Evolutionary conservation across 345 rosid species (phyloP).

Genomic region (Salix viminalis): DNA sequence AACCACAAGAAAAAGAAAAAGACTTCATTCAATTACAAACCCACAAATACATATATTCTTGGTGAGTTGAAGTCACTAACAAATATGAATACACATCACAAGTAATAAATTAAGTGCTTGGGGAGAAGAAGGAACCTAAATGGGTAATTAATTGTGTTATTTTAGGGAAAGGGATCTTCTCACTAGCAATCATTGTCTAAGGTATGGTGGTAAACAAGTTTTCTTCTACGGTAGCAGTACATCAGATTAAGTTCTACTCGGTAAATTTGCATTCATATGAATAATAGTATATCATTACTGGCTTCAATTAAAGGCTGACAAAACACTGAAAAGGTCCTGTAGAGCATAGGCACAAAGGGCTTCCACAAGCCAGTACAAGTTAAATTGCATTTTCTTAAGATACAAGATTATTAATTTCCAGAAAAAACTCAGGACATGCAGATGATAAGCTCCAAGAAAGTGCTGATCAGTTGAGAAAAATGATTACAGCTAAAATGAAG

Average conservation of each 20-base stretch:
- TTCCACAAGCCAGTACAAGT: no score
- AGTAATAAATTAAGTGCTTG: not conserved
- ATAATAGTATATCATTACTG: not conserved
- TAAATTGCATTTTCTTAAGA: no score
- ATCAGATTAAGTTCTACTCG: not conserved
- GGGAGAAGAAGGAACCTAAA: not conserved
- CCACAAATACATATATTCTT: not conserved
- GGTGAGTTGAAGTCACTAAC: not conserved
- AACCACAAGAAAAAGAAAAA: no score
- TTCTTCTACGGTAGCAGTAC: not conserved
- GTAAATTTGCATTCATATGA: no score
- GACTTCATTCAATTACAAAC: no score
- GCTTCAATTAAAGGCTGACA: no score
- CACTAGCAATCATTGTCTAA: not conserved
- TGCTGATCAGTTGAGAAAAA: not conserved
- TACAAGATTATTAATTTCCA: no score
- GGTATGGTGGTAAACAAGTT: not conserved
- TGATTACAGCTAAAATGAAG: not conserved
- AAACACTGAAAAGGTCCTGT: no score
- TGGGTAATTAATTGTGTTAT: not conserved
- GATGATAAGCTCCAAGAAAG: not conserved
- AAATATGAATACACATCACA: not conserved
- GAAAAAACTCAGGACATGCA: not conserved
- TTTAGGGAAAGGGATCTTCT: not conserved
- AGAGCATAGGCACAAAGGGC: no score